Percentiles rank a stretch among this genome's conserved stretches.
Conservation (phyloP, 1,284 basidiomycete genomes). For the Gymnopus androsaceus region DNA sequence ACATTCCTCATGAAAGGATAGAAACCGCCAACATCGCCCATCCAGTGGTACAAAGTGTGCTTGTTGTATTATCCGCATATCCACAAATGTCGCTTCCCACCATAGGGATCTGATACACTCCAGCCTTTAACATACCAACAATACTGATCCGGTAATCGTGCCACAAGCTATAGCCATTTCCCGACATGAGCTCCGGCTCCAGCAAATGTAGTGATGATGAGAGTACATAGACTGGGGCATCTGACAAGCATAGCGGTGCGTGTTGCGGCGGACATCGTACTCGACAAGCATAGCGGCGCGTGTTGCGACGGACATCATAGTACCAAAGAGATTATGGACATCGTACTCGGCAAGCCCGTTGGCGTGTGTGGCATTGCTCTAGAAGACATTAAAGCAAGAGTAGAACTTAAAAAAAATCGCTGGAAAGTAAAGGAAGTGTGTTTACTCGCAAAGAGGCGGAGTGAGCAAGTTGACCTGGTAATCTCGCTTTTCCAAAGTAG, state of each 20-base stretch:
- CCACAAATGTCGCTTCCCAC: constrained; percentile 72
- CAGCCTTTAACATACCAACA: constrained; percentile 64
- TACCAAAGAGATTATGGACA: constrained; percentile 69
- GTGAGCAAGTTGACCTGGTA: constrained; percentile 45
- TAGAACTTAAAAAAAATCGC: neutral
- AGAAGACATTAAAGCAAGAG: neutral
- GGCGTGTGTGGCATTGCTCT: constrained; percentile 59
- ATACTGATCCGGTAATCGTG: constrained; percentile 60
- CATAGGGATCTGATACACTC: constrained; percentile 68
- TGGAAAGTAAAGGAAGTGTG: neutral
- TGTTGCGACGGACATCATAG: constrained; percentile 75
- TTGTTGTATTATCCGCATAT: constrained; percentile 60
- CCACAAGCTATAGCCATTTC: constrained; percentile 67
- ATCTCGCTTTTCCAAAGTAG: constrained; percentile 13
- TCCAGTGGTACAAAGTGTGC: constrained; percentile 62
- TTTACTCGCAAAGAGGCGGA: constrained; percentile 49
- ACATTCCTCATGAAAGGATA: constrained; percentile 75
- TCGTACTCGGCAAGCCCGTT: constrained; percentile 69
- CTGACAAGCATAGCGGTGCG: constrained; percentile 62
- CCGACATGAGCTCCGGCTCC: constrained; percentile 65
- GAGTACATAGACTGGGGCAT: constrained; percentile 58
- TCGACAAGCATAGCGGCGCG: too few relatives aligned
- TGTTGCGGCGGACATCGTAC: too few relatives aligned
- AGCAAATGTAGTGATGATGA: constrained; percentile 73
- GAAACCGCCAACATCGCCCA: constrained; percentile 71